Conservation (phyloP, 139 green algal species). For the Chlamydomonas sp. region DNA sequence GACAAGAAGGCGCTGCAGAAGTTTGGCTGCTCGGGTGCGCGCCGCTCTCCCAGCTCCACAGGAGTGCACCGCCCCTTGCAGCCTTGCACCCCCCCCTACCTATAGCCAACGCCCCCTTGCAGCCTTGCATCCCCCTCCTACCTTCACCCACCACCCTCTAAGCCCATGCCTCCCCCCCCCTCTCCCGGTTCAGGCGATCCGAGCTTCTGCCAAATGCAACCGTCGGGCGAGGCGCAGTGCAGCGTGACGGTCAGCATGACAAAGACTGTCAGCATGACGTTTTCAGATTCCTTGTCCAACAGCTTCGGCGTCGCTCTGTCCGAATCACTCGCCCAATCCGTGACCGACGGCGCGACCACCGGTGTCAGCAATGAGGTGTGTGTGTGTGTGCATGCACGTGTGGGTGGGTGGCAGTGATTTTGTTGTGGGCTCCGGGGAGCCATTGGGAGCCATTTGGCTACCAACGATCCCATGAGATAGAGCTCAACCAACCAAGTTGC, state of each 20-base stretch:
- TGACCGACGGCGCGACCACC: not conserved
- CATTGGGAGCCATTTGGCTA: too few relatives aligned
- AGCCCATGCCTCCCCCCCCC: too few relatives aligned
- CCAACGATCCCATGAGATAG: too few relatives aligned
- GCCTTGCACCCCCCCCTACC: not conserved
- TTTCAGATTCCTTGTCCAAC: not conserved
- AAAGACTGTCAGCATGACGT: not conserved
- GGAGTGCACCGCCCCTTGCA: not conserved
- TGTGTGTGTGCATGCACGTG: too few relatives aligned
- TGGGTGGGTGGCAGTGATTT: too few relatives aligned
- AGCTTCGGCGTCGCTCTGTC: not conserved
- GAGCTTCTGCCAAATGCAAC: not conserved
- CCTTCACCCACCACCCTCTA: not conserved
- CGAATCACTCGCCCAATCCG: not conserved
- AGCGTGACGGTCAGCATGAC: not conserved
- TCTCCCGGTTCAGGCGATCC: not conserved
- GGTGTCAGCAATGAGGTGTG: not conserved
- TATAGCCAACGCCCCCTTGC: too few relatives aligned
- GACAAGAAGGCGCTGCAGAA: not conserved
- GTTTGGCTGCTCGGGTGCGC: not conserved
- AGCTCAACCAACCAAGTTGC: too few relatives aligned
- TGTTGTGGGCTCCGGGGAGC: too few relatives aligned
- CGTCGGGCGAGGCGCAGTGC: not conserved
- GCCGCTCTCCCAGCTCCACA: not conserved
- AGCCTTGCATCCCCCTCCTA: too few relatives aligned